Percentiles rank a stretch among this genome's conserved stretches.
Evolutionary conservation across 768 basidiomycete genomes (phyloP).

Genomic region (Russula griseocarnosa): DNA sequence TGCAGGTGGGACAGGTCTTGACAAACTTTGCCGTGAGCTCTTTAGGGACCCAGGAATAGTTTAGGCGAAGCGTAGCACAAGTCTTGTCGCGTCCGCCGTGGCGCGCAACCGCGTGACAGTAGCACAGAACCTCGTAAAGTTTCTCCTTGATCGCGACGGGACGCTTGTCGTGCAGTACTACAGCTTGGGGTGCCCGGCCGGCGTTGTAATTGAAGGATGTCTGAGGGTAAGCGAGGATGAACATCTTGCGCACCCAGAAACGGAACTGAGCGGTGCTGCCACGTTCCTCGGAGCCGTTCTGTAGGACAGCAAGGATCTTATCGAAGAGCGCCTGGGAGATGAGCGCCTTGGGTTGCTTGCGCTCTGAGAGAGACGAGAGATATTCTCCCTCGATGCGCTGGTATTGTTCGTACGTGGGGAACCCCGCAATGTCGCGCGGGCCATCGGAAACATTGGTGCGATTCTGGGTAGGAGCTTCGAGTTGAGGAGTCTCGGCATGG

Average conservation of each 20-base stretch:
- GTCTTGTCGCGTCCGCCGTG: slow-evolving; percentile 84
- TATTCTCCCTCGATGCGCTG: slow-evolving; percentile 26
- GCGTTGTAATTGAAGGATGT: slow-evolving; percentile 16
- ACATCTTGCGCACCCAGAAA: slow-evolving; percentile 31
- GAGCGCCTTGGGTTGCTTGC: slow-evolving; percentile 29
- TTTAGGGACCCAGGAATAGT: slow-evolving; percentile 83
- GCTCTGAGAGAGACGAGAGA: slow-evolving; percentile 25
- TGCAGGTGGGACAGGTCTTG: slow-evolving; percentile 74
- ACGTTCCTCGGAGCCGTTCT: slow-evolving; percentile 24
- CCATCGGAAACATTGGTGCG: neutral
- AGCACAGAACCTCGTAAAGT: slow-evolving; percentile 72
- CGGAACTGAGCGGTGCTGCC: slow-evolving; percentile 27
- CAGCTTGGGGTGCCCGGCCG: slow-evolving; percentile 26
- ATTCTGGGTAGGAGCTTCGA: slow-evolving; percentile 19
- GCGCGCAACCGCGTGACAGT: slow-evolving; percentile 58
- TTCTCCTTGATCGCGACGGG: slow-evolving; percentile 76
- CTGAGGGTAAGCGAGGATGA: slow-evolving; percentile 27
- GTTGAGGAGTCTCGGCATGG: slow-evolving; percentile 20
- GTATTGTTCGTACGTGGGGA: slow-evolving; percentile 27
- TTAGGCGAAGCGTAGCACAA: slow-evolving; percentile 55
- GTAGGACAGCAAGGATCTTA: slow-evolving; percentile 23
- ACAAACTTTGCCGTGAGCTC: slow-evolving; percentile 77
- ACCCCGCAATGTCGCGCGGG: slow-evolving; percentile 24
- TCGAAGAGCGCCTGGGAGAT: slow-evolving; percentile 28
- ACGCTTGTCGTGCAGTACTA: slow-evolving; percentile 66